These are phyloP conservation scores for Rhododendron henanense DNA, from an alignment of 148 eudicot genomes.

Conservation along the genomic window DNA sequence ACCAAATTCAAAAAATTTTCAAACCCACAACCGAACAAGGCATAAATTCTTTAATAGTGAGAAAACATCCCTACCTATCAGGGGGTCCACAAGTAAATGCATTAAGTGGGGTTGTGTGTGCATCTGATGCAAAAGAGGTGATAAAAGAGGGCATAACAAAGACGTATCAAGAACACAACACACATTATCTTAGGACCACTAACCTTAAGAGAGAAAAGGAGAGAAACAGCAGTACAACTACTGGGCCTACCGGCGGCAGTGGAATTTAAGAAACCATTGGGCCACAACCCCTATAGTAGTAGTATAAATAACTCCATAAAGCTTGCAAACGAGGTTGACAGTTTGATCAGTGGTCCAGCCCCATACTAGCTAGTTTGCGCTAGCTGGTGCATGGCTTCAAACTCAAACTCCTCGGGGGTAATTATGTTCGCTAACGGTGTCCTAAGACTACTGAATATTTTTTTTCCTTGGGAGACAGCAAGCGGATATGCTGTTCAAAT, in stretches of 20 bases:
- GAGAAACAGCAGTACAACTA: not conserved
- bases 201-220: not conserved
- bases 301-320: not conserved
- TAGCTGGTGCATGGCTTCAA: not conserved
- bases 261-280: not conserved
- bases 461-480: too few species aligned
- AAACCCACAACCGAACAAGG: too few species aligned
- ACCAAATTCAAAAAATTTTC: too few species aligned
- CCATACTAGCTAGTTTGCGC: not conserved
- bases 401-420: not conserved
- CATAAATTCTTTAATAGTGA: not conserved
- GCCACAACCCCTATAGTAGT: not conserved
- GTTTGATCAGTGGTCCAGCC: not conserved
- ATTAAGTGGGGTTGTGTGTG: not conserved
- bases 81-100: not conserved
- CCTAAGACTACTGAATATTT: too few species aligned
- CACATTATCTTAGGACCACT: not conserved
- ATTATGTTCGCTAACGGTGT: not conserved
- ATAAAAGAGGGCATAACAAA: not conserved
- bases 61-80: not conserved
- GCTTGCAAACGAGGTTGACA: conserved; percentile 2
- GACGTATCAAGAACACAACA: not conserved
- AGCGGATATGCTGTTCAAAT: too few species aligned
- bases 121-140: not conserved
- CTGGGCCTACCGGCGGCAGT: not conserved